These are phyloP conservation scores for Cynanchum wilfordii DNA, from an alignment of 257 asterid species.

Conservation along the genomic window DNA sequence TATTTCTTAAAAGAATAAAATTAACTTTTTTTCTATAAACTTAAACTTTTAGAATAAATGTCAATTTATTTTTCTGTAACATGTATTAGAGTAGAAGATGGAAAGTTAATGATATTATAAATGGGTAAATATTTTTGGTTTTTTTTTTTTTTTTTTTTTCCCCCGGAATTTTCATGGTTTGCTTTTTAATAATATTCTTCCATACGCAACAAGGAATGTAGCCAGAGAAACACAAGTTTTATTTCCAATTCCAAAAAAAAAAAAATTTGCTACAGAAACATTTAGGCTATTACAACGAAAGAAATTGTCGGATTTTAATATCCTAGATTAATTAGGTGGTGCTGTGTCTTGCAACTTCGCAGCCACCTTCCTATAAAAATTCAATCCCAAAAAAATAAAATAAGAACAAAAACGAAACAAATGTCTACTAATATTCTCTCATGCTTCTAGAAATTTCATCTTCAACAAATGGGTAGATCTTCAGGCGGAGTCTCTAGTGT, in stretches of 20 bases:
- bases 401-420: conserved; percentile 10
- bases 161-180: too few species aligned
- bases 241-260: conserved; percentile 13
- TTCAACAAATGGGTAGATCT: conserved; percentile 60
- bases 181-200: too few species aligned
- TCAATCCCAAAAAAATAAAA: conserved; percentile 17
- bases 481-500: conserved; percentile 56
- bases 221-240: background rate
- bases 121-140: too few species aligned
- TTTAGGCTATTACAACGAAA: conserved; percentile 1
- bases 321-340: conserved; percentile 10
- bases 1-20: too few species aligned
- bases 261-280: conserved; percentile 11
- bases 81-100: too few species aligned
- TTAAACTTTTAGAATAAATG: too few species aligned
- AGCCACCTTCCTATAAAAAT: conserved; percentile 19
- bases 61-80: too few species aligned
- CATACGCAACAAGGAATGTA: too few species aligned
- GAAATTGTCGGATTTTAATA: conserved; percentile 1
- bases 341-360: conserved; percentile 14
- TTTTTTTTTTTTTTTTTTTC: too few species aligned
- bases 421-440: background rate
- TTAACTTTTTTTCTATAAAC: too few species aligned
- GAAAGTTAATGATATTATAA: too few species aligned
- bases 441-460: background rate